Conservation (phyloP, 2,329 filamentous ascomycete species). For the Diaporthe aspalathi region DNA sequence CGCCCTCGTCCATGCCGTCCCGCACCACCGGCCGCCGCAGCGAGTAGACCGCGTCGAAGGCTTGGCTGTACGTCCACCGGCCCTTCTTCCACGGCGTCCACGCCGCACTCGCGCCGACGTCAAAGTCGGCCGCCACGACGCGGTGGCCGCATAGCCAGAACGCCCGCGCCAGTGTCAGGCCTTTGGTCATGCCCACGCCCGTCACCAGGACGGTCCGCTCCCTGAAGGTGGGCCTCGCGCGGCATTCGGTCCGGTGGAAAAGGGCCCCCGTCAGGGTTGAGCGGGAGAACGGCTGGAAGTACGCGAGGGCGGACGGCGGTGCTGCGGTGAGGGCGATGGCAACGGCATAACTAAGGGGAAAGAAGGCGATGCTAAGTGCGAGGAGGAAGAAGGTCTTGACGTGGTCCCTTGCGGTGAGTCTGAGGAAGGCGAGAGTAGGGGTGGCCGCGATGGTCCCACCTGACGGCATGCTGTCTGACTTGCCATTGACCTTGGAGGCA, state of each 20-base stretch:
- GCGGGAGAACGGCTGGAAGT: slow-evolving; percentile 26
- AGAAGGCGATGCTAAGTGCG: slow-evolving; percentile 10
- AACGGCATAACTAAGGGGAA: slow-evolving; percentile 24
- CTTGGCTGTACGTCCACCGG: slow-evolving; percentile 59
- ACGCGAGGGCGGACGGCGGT: slow-evolving; percentile 17
- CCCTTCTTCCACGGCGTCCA: slow-evolving; percentile 43
- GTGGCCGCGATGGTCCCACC: no score
- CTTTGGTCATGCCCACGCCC: slow-evolving; percentile 79
- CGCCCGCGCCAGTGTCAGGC: slow-evolving; percentile 72
- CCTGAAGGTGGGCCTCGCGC: slow-evolving; percentile 16
- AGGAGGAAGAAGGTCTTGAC: slow-evolving; percentile 32
- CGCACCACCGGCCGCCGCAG: slow-evolving; percentile 43
- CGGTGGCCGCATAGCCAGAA: slow-evolving; percentile 74
- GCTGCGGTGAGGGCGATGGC: slow-evolving; percentile 18
- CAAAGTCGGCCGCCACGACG: slow-evolving; percentile 79
- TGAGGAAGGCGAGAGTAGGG: background rate
- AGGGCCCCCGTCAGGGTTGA: slow-evolving; percentile 10
- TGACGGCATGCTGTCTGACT: background rate
- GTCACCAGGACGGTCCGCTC: slow-evolving; percentile 72
- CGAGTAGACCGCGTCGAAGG: slow-evolving; percentile 66
- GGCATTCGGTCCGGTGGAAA: slow-evolving; percentile 29
- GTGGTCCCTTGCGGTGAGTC: slow-evolving; percentile 22
- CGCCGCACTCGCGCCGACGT: slow-evolving; percentile 57
- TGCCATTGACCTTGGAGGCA: background rate
- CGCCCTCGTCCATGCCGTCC: slow-evolving; percentile 52